Percentiles rank a stretch among this genome's conserved stretches.
phyloP scores from a whole-genome alignment of 2,329 filamentous ascomycete genomes.

The Fonsecaea multimorphosa region DNA sequence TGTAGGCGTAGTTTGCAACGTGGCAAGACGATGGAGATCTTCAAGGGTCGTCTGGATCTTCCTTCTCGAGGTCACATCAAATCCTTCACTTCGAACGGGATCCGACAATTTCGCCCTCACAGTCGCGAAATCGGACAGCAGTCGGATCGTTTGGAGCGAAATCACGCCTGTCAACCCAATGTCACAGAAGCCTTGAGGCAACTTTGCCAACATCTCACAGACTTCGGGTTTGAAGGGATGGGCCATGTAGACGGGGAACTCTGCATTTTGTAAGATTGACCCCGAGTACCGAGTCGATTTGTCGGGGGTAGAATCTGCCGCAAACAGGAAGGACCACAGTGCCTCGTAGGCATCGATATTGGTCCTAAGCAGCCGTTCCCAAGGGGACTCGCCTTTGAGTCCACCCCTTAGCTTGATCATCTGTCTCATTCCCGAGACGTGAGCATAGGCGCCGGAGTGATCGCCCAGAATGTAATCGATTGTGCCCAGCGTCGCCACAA shows the following conservation, averaged over 20 bases:
- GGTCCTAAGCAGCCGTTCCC: conserved; percentile 21
- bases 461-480: conserved; percentile 30
- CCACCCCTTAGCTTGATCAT: conserved; percentile 29
- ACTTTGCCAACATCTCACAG: conserved; percentile 23
- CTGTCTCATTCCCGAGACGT: conserved; percentile 30
- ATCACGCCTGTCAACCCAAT: conserved; percentile 26
- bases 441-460: conserved; percentile 18
- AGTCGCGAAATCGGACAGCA: conserved; percentile 17
- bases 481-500: conserved; percentile 28
- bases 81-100: neutral
- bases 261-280: conserved; percentile 17
- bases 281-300: conserved; percentile 8
- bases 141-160: conserved; percentile 26
- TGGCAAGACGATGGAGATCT: conserved; percentile 25
- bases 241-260: conserved; percentile 24
- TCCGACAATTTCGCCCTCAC: conserved; percentile 7
- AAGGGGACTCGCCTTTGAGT: conserved; percentile 15
- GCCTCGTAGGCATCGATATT: conserved; percentile 28
- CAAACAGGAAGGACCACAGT: conserved; percentile 26
- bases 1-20: conserved; percentile 22
- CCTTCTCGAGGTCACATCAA: conserved; percentile 3
- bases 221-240: conserved; percentile 29
- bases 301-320: conserved; percentile 9
- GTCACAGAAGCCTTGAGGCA: conserved; percentile 29
- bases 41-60: conserved; percentile 22